Conservation (phyloP, 169 alveolate species). For the Babesia bigemina region DNA sequence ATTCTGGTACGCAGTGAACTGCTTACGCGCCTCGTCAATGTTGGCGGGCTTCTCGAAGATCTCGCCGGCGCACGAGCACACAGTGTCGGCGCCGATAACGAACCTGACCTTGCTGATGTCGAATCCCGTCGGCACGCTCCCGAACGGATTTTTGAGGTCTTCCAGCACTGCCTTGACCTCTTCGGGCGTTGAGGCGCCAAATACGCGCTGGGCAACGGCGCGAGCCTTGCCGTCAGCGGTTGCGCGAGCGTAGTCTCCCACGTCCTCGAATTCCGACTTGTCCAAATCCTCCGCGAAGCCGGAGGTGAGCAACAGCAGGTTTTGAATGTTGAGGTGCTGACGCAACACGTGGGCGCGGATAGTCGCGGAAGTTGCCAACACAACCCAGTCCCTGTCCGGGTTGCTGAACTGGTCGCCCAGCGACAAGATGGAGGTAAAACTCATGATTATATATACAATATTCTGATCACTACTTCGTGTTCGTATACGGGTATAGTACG, state of each 20-base stretch:
- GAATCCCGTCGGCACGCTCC: conserved; percentile 8
- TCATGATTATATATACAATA: background rate
- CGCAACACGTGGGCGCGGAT: conserved; percentile 35
- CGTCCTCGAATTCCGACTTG: conserved; percentile 53
- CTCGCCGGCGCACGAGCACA: conserved; percentile 54
- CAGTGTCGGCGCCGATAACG: conserved; percentile 75
- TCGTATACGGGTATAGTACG: conserved; percentile 26
- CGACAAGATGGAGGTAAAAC: conserved; percentile 17
- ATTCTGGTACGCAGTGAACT: conserved; percentile 53
- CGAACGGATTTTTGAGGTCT: conserved; percentile 29
- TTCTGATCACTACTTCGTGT: background rate
- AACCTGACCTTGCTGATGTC: conserved; percentile 49
- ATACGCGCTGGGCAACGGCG: conserved; percentile 67
- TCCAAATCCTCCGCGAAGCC: conserved; percentile 76
- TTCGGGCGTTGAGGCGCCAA: conserved; percentile 52
- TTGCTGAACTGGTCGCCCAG: conserved; percentile 49
- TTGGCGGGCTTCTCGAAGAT: conserved; percentile 76
- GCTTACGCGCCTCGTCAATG: conserved; percentile 68
- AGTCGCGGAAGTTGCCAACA: conserved; percentile 52
- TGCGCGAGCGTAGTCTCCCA: conserved; percentile 71
- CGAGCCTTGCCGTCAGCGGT: conserved; percentile 76
- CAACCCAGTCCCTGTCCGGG: conserved; percentile 59
- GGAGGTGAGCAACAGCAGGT: conserved; percentile 52
- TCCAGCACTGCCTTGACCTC: background rate
- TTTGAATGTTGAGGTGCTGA: conserved; percentile 31